Base-by-base conservation (phyloP, 2,329 filamentous ascomycete species). In the Aspergillus uvarum region DNA sequence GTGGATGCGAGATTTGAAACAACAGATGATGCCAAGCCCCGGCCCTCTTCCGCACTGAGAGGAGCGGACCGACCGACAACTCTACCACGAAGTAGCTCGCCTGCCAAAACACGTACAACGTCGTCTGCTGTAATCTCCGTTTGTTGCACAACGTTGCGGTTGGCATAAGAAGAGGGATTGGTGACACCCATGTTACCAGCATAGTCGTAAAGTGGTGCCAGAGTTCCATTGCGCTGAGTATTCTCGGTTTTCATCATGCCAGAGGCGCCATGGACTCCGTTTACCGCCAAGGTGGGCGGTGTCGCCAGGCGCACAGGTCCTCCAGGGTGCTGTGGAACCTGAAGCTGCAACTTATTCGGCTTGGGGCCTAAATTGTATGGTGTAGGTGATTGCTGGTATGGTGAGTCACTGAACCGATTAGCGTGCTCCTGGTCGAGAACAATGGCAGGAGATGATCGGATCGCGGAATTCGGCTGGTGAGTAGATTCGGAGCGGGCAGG, bases 401-500 rank as follows among this genome's bases (percentile, higher is more conserved):
- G 44, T 29, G 69, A 47, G 19, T 61, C 59, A 50, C 62, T 56
- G 21, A 63, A 60, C 6, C 60, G 58, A 47, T 56, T 64, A 11
- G 67, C 63, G 42, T 67, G 62, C 52, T 78, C 75, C 11, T 79
- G 74, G n/a, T 80, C 72, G 31, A 79, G 71, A 2, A 78, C 71
- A 14, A 80, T 76, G 10, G 80, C 77, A 24, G 78, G 80, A 8
- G 79, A 72, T 6, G 68, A 58, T 35, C 69, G 70, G 44, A 71
- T 70, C 47, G 73, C 72, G n/a, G 72, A 70, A 49, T 74, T 79
- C 32, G 79, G 74, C 31, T 74, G 70, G 26, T 81, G 74, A 32
- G 79, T 79, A 32, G 81, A 78, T 5, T 77, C 80, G 12, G 80
- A 76, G 5, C 77, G 77, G 65, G 80, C 78, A 65, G 85, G 83